phyloP scores from a whole-genome alignment of 495 filamentous ascomycete genomes.

The Eremomyces bilateralis region DNA sequence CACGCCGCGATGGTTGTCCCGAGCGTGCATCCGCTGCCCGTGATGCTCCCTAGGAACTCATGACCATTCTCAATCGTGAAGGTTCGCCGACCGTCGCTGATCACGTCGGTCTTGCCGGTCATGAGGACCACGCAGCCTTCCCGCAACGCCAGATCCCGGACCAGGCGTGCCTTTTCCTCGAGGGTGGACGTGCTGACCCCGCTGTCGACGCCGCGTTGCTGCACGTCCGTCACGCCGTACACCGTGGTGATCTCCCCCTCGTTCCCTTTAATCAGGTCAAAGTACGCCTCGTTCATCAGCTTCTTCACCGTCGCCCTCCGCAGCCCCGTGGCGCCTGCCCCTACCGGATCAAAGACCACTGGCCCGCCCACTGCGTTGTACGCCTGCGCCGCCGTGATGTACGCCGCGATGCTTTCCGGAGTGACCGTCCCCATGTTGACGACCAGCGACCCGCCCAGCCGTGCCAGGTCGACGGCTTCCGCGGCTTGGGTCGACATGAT shows the following conservation, averaged over 20 bases:
- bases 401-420: conserved; percentile 44
- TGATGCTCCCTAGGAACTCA: conserved; percentile 53
- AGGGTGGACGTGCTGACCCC: conserved; percentile 32
- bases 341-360: conserved; percentile 78
- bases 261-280: conserved; percentile 87
- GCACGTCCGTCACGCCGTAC: conserved; percentile 27
- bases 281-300: conserved; percentile 54
- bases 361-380: conserved; percentile 59
- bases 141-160: conserved; percentile 38
- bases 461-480: conserved; percentile 59
- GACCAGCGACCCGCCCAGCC: conserved; percentile 45
- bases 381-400: conserved; percentile 41
- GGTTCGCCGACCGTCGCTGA: conserved; percentile 50
- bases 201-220: conserved; percentile 79
- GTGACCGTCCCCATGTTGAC: conserved; percentile 91
- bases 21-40: conserved; percentile 72
- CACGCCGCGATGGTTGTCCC: conserved; percentile 62
- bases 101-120: conserved; percentile 59
- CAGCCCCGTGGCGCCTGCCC: conserved; percentile 60
- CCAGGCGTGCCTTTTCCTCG: conserved; percentile 34
- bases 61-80: conserved; percentile 58
- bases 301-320: conserved; percentile 47
- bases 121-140: conserved; percentile 64
- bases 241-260: conserved; percentile 73
- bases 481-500: conserved; percentile 83